Evolutionary conservation across 83 land plant genomes (phyloP).

Genomic region (Larix sibirica): DNA sequence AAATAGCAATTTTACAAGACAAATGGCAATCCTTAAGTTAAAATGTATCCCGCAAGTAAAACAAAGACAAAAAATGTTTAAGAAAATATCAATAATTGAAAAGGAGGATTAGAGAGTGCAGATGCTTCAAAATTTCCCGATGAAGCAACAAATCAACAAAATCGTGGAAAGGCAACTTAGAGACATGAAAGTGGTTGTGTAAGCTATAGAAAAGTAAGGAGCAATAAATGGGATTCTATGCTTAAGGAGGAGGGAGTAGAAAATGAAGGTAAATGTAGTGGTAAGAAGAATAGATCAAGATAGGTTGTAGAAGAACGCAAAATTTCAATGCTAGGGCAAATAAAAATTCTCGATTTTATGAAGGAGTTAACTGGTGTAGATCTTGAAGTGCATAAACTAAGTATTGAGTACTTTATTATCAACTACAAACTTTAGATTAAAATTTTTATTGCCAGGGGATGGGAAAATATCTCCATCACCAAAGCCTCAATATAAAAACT

Average conservation of each 20-base stretch:
- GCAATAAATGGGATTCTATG: constrained; percentile 12
- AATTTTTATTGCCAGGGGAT: constrained; percentile 42
- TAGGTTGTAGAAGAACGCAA: constrained; percentile 24
- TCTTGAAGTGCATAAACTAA: constrained; percentile 27
- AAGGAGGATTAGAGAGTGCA: too few relatives aligned
- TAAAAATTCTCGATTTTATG: constrained; percentile 31
- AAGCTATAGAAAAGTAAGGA: constrained; percentile 28
- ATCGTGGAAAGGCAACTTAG: too few relatives aligned
- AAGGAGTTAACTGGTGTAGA: constrained; percentile 8
- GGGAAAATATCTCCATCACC: constrained; percentile 44
- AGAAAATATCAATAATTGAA: too few relatives aligned
- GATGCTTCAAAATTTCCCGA: too few relatives aligned
- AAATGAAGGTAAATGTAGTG: background rate
- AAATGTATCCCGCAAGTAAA: too few relatives aligned
- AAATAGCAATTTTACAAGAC: too few relatives aligned
- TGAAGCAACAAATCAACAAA: too few relatives aligned
- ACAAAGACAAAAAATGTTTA: too few relatives aligned
- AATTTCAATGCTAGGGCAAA: constrained; percentile 22
- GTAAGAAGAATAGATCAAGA: constrained; percentile 27
- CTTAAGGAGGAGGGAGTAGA: background rate
- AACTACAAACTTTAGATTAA: constrained; percentile 42
- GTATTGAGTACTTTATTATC: constrained; percentile 18
- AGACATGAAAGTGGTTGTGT: background rate
- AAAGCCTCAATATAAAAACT: constrained; percentile 73
- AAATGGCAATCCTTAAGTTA: too few relatives aligned